Evolutionary conservation across 352 stramenopile genomes (phyloP).

Genomic region (Phytophthora meadii): DNA sequence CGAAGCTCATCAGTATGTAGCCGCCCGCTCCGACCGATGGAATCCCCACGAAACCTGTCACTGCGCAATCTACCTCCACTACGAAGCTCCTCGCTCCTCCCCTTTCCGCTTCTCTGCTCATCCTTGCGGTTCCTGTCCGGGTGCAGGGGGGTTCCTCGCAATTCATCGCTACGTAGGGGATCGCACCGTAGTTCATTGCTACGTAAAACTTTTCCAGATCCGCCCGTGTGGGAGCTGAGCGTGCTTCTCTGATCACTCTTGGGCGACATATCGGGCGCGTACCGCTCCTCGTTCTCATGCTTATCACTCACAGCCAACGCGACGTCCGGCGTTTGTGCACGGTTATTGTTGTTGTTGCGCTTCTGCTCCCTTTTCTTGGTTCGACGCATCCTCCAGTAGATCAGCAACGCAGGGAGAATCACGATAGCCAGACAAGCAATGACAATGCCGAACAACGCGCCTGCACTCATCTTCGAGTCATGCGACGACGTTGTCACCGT

Average conservation of each 20-base stretch:
- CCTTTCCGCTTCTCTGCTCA: conserved; percentile 18
- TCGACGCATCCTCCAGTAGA: conserved; percentile 34
- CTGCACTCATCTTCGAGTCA: conserved; percentile 26
- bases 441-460: conserved; percentile 40
- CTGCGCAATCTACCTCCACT: conserved; percentile 18
- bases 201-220: conserved; percentile 22
- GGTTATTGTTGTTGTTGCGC: not conserved
- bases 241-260: conserved; percentile 28
- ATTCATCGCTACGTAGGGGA: conserved; percentile 22
- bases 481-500: conserved; percentile 14
- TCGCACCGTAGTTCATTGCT: conserved; percentile 33
- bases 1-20: conserved; percentile 31
- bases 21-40: conserved; percentile 9
- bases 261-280: conserved; percentile 36
- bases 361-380: conserved; percentile 27
- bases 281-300: conserved; percentile 32
- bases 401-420: conserved; percentile 28
- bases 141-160: conserved; percentile 7
- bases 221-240: conserved; percentile 23
- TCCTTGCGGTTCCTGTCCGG: conserved; percentile 20
- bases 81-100: conserved; percentile 9
- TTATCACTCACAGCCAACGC: conserved; percentile 40
- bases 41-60: conserved; percentile 25
- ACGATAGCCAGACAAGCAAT: conserved; percentile 37
- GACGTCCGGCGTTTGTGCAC: conserved; percentile 17